Conservation (phyloP, 2,329 filamentous ascomycete genomes). For the Didymellaceae sp. region DNA sequence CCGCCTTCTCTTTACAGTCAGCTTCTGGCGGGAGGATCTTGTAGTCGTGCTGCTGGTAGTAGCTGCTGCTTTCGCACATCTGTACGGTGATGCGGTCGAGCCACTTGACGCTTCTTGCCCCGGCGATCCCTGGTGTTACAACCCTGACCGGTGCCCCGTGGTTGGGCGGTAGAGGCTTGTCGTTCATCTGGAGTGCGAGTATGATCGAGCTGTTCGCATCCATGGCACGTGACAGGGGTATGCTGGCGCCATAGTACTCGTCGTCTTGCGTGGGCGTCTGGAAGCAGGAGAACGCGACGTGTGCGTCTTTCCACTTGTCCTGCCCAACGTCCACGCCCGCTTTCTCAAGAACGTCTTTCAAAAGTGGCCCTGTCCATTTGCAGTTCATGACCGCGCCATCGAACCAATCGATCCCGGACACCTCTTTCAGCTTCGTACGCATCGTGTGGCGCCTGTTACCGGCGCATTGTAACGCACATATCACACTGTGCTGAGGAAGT, state of each 20-base stretch:
- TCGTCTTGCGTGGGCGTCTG: constrained; percentile 62
- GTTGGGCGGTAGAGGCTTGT: constrained; percentile 53
- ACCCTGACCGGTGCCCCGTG: constrained; percentile 62
- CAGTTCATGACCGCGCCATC: constrained; percentile 68
- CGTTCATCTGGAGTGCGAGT: constrained; percentile 56
- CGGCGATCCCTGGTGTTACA: constrained; percentile 60
- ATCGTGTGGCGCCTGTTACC: constrained; percentile 67
- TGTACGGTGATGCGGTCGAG: constrained; percentile 61
- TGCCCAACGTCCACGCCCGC: constrained; percentile 52
- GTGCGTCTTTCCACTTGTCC: constrained; percentile 43
- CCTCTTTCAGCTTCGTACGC: constrained; percentile 65
- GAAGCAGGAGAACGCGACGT: constrained; percentile 64
- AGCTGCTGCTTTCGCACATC: constrained; percentile 58
- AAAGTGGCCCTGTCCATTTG: constrained; percentile 59
- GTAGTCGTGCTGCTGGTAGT: constrained; percentile 66
- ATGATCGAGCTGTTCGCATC: constrained; percentile 28
- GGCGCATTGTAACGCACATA: constrained; percentile 66
- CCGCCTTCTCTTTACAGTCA: constrained; percentile 56
- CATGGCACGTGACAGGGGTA: constrained; percentile 48
- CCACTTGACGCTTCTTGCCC: constrained; percentile 64
- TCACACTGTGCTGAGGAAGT: constrained; percentile 61
- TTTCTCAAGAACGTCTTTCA: constrained; percentile 59
- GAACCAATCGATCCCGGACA: constrained; percentile 65
- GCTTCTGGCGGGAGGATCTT: constrained; percentile 64
- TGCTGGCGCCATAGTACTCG: constrained; percentile 64